A percentile compares a stretch with the other conserved stretches of the same genome.
Evolutionary conservation across 225 moss, liverwort and hornwort genomes (phyloP).

Genomic region (Physcomitrium patens): DNA sequence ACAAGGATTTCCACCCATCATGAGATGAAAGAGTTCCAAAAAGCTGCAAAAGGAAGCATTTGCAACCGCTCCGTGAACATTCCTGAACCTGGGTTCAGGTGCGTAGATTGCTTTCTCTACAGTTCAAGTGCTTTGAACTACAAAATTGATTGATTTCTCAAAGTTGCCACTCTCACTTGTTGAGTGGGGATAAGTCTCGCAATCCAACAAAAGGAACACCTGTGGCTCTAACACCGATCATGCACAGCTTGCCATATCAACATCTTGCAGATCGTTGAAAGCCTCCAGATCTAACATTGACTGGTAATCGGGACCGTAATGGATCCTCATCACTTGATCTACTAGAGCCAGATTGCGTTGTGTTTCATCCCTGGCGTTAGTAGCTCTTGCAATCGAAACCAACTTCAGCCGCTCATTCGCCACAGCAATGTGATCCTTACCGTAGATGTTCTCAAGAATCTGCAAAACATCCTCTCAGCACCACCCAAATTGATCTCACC

Average conservation of each 20-base stretch:
- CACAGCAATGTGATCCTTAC: slow-evolving; percentile 72
- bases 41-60: no score
- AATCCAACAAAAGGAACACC: no score
- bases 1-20: no score
- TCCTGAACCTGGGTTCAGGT: no score
- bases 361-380: slow-evolving; percentile 44
- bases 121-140: no score
- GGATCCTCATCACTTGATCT: slow-evolving; percentile 61
- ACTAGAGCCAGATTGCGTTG: slow-evolving; percentile 46
- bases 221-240: not conserved
- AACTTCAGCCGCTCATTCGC: slow-evolving; percentile 85
- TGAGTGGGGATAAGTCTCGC: no score
- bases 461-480: slow-evolving; percentile 32
- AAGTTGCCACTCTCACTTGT: no score
- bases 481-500: not conserved
- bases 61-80: no score
- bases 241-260: slow-evolving; percentile 12
- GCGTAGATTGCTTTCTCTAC: no score
- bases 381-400: slow-evolving; percentile 68
- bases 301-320: slow-evolving; percentile 65
- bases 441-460: slow-evolving; percentile 79
- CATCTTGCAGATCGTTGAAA: slow-evolving; percentile 19
- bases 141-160: no score
- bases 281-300: slow-evolving; percentile 37
- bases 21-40: no score